Evolutionary conservation across 352 stramenopile species (phyloP).

Genomic region (Saprolegnia diclina): DNA sequence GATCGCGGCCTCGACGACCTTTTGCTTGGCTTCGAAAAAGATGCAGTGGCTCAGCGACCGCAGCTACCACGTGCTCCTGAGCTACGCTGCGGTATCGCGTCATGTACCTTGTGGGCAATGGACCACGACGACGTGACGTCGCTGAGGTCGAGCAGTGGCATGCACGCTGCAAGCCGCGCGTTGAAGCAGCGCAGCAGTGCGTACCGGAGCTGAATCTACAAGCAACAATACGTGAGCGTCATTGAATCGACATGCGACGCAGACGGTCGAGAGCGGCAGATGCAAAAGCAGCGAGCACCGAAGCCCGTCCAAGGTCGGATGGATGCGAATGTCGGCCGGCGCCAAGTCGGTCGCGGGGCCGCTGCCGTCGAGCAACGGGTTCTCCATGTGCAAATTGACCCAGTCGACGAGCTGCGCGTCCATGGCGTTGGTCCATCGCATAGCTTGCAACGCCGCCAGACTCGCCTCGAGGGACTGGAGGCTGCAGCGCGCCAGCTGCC

Average conservation of each 20-base stretch:
- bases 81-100: not conserved
- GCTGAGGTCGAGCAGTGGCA: slow-evolving; percentile 70
- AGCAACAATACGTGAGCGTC: not conserved
- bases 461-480: slow-evolving; percentile 38
- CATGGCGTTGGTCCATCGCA: slow-evolving; percentile 57
- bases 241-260: not conserved
- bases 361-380: slow-evolving; percentile 24
- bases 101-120: slow-evolving; percentile 44
- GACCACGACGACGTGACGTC: slow-evolving; percentile 68
- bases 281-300: slow-evolving; percentile 64
- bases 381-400: slow-evolving; percentile 76
- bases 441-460: slow-evolving; percentile 31
- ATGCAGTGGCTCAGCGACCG: slow-evolving; percentile 73
- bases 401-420: slow-evolving; percentile 82
- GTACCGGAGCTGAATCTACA: slow-evolving; percentile 63
- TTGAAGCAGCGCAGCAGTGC: slow-evolving; percentile 82
- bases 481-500: slow-evolving; percentile 50
- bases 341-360: slow-evolving; percentile 43
- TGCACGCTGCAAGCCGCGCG: slow-evolving; percentile 51
- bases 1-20: slow-evolving; percentile 72
- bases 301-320: slow-evolving; percentile 61
- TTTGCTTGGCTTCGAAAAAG: slow-evolving; percentile 84
- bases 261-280: slow-evolving; percentile 36
- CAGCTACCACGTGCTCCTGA: slow-evolving; percentile 25
- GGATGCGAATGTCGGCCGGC: slow-evolving; percentile 62